Evolutionary conservation across 495 filamentous ascomycete genomes (phyloP).

Genomic region (Bombardia bombarda): DNA sequence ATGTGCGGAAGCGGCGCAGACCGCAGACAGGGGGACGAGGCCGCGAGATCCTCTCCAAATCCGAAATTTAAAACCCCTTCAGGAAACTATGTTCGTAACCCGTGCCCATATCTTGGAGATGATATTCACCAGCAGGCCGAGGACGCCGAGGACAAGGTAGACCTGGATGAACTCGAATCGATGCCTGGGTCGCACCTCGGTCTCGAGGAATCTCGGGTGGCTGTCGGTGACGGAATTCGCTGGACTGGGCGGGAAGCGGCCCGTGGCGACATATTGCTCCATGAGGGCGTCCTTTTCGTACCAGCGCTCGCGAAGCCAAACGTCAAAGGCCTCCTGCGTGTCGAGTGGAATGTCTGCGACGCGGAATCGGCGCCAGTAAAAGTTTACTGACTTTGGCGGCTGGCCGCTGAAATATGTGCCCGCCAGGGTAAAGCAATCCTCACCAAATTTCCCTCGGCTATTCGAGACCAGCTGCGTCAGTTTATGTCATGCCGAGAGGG

Average conservation of each 20-base stretch:
- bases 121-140: conserved; percentile 27
- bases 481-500: neutral
- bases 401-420: conserved; percentile 69
- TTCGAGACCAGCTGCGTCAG: conserved; percentile 7
- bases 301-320: conserved; percentile 72
- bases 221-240: conserved; percentile 22
- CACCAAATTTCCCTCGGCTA: conserved; percentile 63
- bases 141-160: conserved; percentile 33
- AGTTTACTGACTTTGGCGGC: conserved; percentile 75
- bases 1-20: too few species aligned
- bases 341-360: conserved; percentile 59
- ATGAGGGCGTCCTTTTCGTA: conserved; percentile 71
- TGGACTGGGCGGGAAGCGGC: conserved; percentile 52
- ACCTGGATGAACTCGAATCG: conserved; percentile 45
- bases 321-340: conserved; percentile 53
- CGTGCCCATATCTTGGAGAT: conserved; percentile 19
- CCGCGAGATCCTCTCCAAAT: too few species aligned
- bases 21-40: too few species aligned
- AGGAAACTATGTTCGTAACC: neutral
- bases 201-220: conserved; percentile 34
- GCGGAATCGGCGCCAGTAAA: conserved; percentile 72
- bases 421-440: conserved; percentile 65
- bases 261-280: conserved; percentile 60
- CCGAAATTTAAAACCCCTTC: too few species aligned
- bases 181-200: conserved; percentile 36